These are phyloP conservation scores for Opeltia flavorubescens DNA, from an alignment of 495 filamentous ascomycete genomes.

Conservation along the genomic window DNA sequence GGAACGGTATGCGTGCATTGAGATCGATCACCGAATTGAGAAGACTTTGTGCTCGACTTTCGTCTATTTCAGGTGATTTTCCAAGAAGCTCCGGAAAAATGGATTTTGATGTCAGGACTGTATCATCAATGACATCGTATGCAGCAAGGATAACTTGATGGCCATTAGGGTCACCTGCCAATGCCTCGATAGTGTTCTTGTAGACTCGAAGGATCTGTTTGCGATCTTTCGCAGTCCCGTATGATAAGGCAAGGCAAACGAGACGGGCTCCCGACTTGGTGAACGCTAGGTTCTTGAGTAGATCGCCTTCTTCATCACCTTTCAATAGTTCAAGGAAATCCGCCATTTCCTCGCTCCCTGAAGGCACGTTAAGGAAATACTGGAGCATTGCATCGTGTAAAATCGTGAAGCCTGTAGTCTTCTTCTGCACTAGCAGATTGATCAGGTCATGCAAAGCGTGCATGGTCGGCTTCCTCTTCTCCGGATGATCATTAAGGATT, in stretches of 20 bases:
- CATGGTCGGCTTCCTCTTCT: conserved; percentile 78
- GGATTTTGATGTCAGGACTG: conserved; percentile 68
- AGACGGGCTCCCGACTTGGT: conserved; percentile 75
- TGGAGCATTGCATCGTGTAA: conserved; percentile 96
- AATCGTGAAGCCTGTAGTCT: conserved; percentile 87
- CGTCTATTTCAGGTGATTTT: conserved; percentile 33
- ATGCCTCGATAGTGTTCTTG: conserved; percentile 68
- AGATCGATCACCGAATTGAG: conserved; percentile 48
- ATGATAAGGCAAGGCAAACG: conserved; percentile 65
- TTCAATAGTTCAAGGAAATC: conserved; percentile 87
- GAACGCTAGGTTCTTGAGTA: conserved; percentile 90
- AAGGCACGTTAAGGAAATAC: conserved; percentile 69
- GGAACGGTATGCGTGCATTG: conserved; percentile 59
- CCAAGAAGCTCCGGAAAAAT: conserved; percentile 73
- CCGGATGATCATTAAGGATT: conserved; percentile 61
- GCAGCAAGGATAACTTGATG: conserved; percentile 72
- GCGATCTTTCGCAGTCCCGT: conserved; percentile 82
- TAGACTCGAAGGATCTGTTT: conserved; percentile 75
- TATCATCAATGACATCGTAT: conserved; percentile 88
- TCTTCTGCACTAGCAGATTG: conserved; percentile 87
- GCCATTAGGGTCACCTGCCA: conserved; percentile 64
- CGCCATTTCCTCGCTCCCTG: conserved; percentile 60
- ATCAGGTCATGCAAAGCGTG: conserved; percentile 68
- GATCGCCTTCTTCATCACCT: conserved; percentile 74
- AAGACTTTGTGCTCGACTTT: conserved; percentile 36